Conservation (phyloP, 345 rosid species). For the Linum trigynum region DNA sequence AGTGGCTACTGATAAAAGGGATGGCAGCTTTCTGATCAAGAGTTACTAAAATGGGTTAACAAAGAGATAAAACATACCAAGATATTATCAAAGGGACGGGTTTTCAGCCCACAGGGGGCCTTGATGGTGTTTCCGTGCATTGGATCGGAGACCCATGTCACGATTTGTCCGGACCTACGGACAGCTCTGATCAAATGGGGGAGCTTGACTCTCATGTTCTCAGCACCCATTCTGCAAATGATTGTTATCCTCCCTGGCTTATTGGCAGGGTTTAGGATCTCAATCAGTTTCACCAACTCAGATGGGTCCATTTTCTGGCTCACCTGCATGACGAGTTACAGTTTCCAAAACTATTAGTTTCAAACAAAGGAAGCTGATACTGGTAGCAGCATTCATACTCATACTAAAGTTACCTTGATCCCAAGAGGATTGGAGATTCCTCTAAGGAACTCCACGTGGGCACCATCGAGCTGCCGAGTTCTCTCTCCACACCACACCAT, state of each 20-base stretch:
- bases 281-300: conserved; percentile 21
- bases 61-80: conserved; percentile 1
- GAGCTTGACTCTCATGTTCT: conserved; percentile 26
- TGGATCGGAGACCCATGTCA: conserved; percentile 28
- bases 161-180: conserved; percentile 15
- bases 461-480: conserved; percentile 27
- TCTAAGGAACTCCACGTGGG: conserved; percentile 25
- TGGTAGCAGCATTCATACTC: background rate
- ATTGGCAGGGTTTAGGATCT: conserved; percentile 20
- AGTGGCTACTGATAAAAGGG: too few relatives aligned
- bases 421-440: conserved; percentile 28
- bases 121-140: conserved; percentile 27
- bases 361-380: background rate
- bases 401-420: conserved; percentile 17
- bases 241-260: conserved; percentile 24
- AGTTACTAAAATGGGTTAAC: background rate
- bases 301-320: conserved; percentile 25
- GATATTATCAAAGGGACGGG: conserved; percentile 24
- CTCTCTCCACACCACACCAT: conserved; percentile 26
- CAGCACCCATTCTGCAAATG: conserved; percentile 27
- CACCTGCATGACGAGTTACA: conserved; percentile 16
- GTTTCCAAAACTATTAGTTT: background rate
- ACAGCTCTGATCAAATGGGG: conserved; percentile 23
- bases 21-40: background rate
- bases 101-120: conserved; percentile 24